These are phyloP conservation scores for Pseudozyma sp. DNA, from an alignment of 1,284 basidiomycete genomes.

Conservation along the genomic window DNA sequence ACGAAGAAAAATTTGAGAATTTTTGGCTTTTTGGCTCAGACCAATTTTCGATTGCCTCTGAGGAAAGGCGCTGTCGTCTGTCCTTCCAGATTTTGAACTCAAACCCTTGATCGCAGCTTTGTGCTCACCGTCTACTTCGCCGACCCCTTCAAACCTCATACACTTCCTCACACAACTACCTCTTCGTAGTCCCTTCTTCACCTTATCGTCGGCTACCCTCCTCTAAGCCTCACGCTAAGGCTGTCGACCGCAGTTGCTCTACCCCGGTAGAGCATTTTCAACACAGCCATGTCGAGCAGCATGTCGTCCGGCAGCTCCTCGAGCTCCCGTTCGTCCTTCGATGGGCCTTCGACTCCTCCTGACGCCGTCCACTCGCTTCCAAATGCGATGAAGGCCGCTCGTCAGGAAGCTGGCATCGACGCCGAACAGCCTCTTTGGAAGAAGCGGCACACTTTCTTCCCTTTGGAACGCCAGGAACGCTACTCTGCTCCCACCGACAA, in stretches of 20 bases:
- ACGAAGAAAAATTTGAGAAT: conserved; percentile 41
- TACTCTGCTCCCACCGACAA: conserved; percentile 83
- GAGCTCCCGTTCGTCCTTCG: conserved; percentile 48
- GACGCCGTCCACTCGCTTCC: conserved; percentile 35
- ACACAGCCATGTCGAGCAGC: conserved; percentile 30
- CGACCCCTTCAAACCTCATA: not conserved
- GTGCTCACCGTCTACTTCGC: not conserved
- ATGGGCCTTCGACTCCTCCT: conserved; percentile 48
- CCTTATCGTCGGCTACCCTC: not conserved
- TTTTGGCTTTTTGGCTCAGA: conserved; percentile 21
- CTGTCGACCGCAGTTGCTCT: not conserved
- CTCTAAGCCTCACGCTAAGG: not conserved
- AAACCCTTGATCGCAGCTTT: not conserved
- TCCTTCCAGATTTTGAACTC: not conserved
- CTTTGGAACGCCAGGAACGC: conserved; percentile 82
- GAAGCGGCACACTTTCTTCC: conserved; percentile 76
- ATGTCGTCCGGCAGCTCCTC: conserved; percentile 52
- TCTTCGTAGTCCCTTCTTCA: not conserved
- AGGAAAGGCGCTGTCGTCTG: conserved; percentile 1
- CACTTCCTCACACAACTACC: not conserved
- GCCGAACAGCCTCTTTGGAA: conserved; percentile 46
- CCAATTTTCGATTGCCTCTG: conserved; percentile 6
- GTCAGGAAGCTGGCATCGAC: conserved; percentile 37
- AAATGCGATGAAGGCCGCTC: conserved; percentile 41
- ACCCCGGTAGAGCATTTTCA: not conserved